Evolutionary conservation across 2,329 filamentous ascomycete genomes (phyloP).

Genomic region (Amauroascus verrucosus): DNA sequence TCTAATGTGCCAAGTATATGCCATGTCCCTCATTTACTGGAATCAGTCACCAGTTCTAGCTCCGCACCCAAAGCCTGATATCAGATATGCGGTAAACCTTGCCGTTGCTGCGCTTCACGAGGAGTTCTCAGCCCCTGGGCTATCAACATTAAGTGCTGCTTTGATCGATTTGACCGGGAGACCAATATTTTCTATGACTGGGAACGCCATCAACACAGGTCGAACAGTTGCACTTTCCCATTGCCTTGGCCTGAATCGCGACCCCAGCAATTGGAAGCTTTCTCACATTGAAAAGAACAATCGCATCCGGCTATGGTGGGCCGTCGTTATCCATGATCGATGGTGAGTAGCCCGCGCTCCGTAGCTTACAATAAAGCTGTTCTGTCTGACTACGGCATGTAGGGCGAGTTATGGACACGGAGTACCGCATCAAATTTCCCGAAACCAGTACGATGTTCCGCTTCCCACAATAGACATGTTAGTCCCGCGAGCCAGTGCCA

Average conservation of each 20-base stretch:
- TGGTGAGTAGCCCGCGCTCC: constrained; percentile 30
- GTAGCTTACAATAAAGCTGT: neutral
- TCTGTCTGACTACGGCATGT: constrained; percentile 11
- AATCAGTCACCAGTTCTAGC: constrained; percentile 38
- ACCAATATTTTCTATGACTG: constrained; percentile 51
- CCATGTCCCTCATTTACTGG: constrained; percentile 51
- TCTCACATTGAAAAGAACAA: constrained; percentile 42
- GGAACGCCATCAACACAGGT: constrained; percentile 46
- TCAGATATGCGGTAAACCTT: constrained; percentile 53
- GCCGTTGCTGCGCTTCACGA: constrained; percentile 52
- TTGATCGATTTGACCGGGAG: constrained; percentile 51
- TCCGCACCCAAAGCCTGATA: constrained; percentile 45
- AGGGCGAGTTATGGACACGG: constrained; percentile 48
- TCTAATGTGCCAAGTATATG: constrained; percentile 48
- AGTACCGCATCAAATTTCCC: constrained; percentile 44
- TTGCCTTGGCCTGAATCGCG: constrained; percentile 46
- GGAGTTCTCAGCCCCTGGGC: constrained; percentile 47
- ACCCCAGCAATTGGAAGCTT: constrained; percentile 45
- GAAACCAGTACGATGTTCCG: constrained; percentile 48
- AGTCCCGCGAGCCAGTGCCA: constrained; percentile 27
- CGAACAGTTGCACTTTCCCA: constrained; percentile 46
- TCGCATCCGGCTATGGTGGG: constrained; percentile 48
- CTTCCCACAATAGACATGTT: constrained; percentile 39
- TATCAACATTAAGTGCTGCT: constrained; percentile 49
- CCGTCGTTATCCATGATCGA: constrained; percentile 46